Base-by-base conservation (phyloP, 2,329 filamentous ascomycete genomes). In the Nigrograna mackinnonii region DNA sequence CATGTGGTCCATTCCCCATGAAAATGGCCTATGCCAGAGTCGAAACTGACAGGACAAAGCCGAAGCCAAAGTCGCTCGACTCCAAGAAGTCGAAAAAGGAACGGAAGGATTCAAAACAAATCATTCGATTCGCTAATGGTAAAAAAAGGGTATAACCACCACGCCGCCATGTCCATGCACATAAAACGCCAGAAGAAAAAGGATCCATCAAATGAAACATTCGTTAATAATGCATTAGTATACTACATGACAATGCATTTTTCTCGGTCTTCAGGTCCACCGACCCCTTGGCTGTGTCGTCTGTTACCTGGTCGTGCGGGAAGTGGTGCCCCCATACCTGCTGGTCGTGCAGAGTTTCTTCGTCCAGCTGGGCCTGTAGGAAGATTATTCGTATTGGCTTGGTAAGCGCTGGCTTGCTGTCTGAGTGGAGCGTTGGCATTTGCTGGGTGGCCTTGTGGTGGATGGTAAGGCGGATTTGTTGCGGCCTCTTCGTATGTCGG, bases 401-500 rank as follows among this genome's bases (percentile, higher is more conserved):
- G 55, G 19, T 65, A 62, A 6, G 64, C 59, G 37, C 56, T 58
- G 3, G 55, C 54, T 22, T 53, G 58, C 1, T 47, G 48, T n/a
- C 55, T 43, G 6, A 62, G 52, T 43, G 45, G 66, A 26, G 58
- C 61, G 28, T 39, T 53, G 0, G 72, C 59, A 41, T 72, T 73
- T 2, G 71, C 58, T 0, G 74, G 76, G 50, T 75, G 74, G 37
- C 62, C 63, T 16, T 57, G 55, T 0, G 79, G 76, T 2, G 79
- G 78, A 14, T 75, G 67, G 49, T 84, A 85, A 2, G 74, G 74
- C n/a, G 75, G 74, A 32, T 75, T 74, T 12, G 70, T 76, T 1
- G 82, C 76, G 14, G 82, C 80, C 61, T 86, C 81, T 60, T 87
- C 84, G 55, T 87, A 87, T 0, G 78, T 77, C 4, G 84, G 84